Evolutionary conservation across 176 grass and related monocot genomes (phyloP), one percentile per base, ranked within the genome.

Genomic region (Raddia guianensis): DNA sequence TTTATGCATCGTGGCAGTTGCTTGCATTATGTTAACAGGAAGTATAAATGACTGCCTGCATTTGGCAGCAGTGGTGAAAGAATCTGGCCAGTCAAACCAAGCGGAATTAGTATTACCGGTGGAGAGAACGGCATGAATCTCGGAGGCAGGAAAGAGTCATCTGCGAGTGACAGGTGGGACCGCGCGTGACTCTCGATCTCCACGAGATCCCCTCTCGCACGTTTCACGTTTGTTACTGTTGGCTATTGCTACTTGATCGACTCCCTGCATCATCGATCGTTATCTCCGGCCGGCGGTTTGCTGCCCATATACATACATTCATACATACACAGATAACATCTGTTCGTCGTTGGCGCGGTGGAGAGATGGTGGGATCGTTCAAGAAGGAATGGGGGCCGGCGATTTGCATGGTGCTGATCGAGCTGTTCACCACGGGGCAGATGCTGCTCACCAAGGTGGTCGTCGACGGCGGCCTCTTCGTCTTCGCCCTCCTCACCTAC

Each of bases 381-480:
- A 74, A 86, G 18, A 2, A 13, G 13, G 77, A 86, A 62, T 86
- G 84, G 84, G 77, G 84, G 12, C 77, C 84, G 70, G 84, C 84
- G 40, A 68, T 86, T 51, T 86, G 77, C 52, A 86, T 86, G 84
- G 77, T 86, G 70, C 84, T 86, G 32, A 86, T 86, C 70, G 84
- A 86, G 77, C 69, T 86, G 44, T 86, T 80, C 84, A 86, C 84
- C 12, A 86, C 84, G 53, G 84, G 84, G 77, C 84, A 86, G 84
- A 75, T 86, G 84, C 84, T 86, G 62, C 84, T 86, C 9, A 86
- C 84, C 12, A 86, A 86, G 60, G 84, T 86, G 32, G 84, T 86
- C 6, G 77, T 86, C 3, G 77, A 86, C 63, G 77, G 77, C n/a
- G 84, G 84, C 44, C 84, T 86, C 70, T 75, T 86, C 62, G 84